phyloP scores from a whole-genome alignment of 192 early-diverging fungal genomes.

The Entomortierella chlamydospora region DNA sequence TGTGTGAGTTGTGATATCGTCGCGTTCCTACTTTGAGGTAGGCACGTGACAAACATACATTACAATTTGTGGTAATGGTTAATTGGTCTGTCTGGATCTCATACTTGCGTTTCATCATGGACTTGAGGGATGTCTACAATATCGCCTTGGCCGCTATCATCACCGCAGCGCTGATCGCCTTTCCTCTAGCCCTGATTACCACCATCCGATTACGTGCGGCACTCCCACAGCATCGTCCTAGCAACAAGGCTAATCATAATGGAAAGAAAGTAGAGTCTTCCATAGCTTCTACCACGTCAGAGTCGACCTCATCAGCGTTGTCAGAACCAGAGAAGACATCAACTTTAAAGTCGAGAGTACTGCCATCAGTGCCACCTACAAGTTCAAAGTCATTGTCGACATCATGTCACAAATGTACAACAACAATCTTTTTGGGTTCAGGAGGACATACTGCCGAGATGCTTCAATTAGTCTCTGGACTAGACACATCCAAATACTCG shows the following conservation, averaged over 20 bases:
- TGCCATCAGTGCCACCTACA: background rate
- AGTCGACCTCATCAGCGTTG: background rate
- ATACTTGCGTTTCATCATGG: background rate
- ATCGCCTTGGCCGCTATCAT: constrained; percentile 12
- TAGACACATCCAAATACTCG: constrained; percentile 67
- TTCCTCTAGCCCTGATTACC: constrained; percentile 11
- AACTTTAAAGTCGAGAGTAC: background rate
- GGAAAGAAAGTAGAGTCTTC: background rate
- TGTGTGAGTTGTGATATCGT: no score
- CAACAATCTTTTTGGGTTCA: constrained; percentile 36
- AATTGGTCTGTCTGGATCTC: background rate
- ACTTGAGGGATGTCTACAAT: constrained; percentile 20
- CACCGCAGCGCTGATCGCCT: constrained; percentile 6
- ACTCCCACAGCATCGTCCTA: constrained; percentile 54
- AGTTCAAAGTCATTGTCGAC: background rate
- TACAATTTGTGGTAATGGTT: background rate
- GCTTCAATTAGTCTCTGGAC: constrained; percentile 72
- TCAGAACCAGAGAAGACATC: background rate
- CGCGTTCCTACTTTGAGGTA: no score
- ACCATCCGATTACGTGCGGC: constrained; percentile 27
- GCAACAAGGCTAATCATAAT: constrained; percentile 23
- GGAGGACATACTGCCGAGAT: constrained; percentile 97
- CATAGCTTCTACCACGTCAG: background rate
- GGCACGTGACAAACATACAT: background rate
- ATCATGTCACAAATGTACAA: constrained; percentile 4